Evolutionary conservation across 2,329 filamentous ascomycete genomes (phyloP).

Genomic region (Nigrospora sphaerica): DNA sequence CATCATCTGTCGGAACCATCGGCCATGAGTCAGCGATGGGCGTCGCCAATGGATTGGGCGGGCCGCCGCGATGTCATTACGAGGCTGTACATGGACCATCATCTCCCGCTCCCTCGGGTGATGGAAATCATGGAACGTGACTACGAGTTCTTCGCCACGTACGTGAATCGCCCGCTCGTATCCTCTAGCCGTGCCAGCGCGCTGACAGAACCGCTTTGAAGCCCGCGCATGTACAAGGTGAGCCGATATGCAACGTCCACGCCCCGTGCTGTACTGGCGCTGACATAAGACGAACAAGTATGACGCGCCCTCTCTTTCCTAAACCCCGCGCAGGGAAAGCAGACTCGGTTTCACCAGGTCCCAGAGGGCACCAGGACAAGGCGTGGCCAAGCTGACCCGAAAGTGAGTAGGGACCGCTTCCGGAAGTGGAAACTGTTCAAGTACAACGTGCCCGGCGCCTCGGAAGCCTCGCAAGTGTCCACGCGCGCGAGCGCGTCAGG

Average conservation of each 20-base stretch:
- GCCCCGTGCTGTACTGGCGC: background rate
- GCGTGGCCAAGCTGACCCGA: background rate
- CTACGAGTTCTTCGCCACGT: slow-evolving; percentile 1
- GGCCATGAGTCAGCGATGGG: background rate
- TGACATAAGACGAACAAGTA: background rate
- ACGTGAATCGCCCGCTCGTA: background rate
- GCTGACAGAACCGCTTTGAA: background rate
- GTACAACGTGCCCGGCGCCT: background rate
- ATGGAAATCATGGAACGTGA: background rate
- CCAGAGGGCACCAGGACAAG: no score
- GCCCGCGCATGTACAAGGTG: slow-evolving; percentile 3
- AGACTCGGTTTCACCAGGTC: no score
- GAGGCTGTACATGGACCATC: background rate
- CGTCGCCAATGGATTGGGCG: background rate
- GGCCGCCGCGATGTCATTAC: background rate
- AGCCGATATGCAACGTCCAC: background rate
- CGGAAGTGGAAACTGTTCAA: background rate
- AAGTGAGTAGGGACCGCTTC: background rate
- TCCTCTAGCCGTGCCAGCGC: no score
- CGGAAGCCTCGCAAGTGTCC: background rate
- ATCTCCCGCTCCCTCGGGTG: background rate
- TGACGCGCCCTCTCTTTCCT: background rate
- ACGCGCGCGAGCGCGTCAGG: no score
- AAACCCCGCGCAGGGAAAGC: no score
- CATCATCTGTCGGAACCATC: no score